phyloP scores from a whole-genome alignment of 345 rosid genomes.

The Gossypium stocksii region DNA sequence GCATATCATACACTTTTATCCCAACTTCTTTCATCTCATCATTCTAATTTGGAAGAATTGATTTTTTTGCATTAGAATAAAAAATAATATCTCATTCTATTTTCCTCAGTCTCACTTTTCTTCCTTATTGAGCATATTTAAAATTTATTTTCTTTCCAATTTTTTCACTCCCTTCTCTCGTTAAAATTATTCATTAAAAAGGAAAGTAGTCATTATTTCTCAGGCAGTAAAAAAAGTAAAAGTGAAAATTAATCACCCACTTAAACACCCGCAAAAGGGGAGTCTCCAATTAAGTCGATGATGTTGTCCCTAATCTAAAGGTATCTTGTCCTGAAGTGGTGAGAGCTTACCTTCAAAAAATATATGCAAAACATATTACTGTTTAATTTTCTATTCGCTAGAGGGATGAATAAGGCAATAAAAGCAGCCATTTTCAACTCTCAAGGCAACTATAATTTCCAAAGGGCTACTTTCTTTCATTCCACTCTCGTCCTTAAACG shows the following conservation, averaged over 20 bases:
- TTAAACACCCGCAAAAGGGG: background rate
- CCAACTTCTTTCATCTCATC: no score
- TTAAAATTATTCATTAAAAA: no score
- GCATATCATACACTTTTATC: no score
- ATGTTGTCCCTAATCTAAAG: background rate
- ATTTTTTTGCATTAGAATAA: no score
- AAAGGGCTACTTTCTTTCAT: conserved; percentile 44
- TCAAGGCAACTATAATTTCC: conserved; percentile 26
- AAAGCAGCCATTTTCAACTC: conserved; percentile 41
- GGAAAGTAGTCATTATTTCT: no score
- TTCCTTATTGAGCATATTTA: no score
- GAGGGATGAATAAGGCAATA: conserved; percentile 35
- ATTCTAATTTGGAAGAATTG: no score
- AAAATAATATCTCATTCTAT: no score
- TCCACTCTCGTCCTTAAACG: conserved; percentile 61
- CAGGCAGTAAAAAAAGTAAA: background rate
- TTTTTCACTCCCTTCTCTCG: no score
- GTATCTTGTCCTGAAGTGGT: background rate
- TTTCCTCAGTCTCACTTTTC: accelerated
- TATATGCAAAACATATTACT: background rate
- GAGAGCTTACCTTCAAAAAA: conserved; percentile 9
- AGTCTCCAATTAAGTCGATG: background rate
- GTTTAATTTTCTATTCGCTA: background rate
- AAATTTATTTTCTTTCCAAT: no score
- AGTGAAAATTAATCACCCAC: background rate